phyloP scores from a whole-genome alignment of 495 filamentous ascomycete genomes.

The Penicillium pulvis region DNA sequence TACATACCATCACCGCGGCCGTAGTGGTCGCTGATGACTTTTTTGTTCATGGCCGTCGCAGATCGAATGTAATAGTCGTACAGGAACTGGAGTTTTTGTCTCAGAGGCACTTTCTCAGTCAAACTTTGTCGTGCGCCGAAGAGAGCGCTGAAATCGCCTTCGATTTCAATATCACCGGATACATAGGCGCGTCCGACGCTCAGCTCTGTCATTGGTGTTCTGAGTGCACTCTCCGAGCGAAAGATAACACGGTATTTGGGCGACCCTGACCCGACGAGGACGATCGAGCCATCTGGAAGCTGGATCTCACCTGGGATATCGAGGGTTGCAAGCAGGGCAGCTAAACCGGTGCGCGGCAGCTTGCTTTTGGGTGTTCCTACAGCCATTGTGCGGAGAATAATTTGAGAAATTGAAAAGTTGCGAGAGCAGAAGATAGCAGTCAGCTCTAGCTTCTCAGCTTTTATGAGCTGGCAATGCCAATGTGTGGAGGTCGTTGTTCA shows the following conservation, averaged over 20 bases:
- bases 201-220: slow-evolving; percentile 19
- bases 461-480: too few relatives aligned
- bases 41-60: slow-evolving; percentile 16
- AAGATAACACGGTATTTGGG: slow-evolving; percentile 16
- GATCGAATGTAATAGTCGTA: slow-evolving; percentile 17
- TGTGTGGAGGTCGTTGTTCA: too few relatives aligned
- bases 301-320: slow-evolving; percentile 18
- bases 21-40: slow-evolving; percentile 22
- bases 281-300: slow-evolving; percentile 13
- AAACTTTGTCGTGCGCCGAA: slow-evolving; percentile 10
- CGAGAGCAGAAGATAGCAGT: too few relatives aligned
- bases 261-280: slow-evolving; percentile 5
- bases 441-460: too few relatives aligned
- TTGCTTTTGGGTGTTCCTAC: background rate
- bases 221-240: slow-evolving; percentile 8
- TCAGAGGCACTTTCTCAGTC: slow-evolving; percentile 13
- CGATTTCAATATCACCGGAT: slow-evolving; percentile 12
- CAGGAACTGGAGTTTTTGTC: slow-evolving; percentile 18
- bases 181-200: slow-evolving; percentile 18
- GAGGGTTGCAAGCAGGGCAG: slow-evolving; percentile 16
- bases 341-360: slow-evolving; percentile 22
- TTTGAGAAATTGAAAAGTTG: too few relatives aligned
- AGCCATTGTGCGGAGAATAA: too few relatives aligned
- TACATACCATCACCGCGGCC: slow-evolving; percentile 19
- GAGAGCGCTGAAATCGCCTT: slow-evolving; percentile 15